Evolutionary conservation across 306 rosid genomes (phyloP).

Genomic region (Cyamopsis tetragonoloba): DNA sequence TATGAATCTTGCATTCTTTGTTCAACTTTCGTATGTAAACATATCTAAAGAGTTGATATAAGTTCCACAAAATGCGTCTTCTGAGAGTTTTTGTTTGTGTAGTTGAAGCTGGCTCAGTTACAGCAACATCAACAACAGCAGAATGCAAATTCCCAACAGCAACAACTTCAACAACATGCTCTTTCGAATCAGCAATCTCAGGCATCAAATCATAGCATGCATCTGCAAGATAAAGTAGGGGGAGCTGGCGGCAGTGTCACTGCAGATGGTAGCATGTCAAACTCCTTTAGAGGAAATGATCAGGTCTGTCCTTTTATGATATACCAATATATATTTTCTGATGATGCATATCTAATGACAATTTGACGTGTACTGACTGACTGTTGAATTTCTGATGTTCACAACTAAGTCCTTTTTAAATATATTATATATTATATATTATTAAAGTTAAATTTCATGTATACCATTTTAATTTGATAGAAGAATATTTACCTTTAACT

Average conservation of each 20-base stretch:
- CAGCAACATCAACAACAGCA: conserved; percentile 74
- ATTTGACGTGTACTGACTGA: background rate
- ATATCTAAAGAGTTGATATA: background rate
- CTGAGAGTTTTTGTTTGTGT: conserved; percentile 30
- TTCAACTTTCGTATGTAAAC: background rate
- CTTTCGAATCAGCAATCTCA: conserved; percentile 89
- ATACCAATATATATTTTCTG: background rate
- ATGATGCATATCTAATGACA: background rate
- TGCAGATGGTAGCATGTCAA: conserved; percentile 86
- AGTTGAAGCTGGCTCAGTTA: conserved; percentile 85
- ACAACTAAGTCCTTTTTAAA: background rate
- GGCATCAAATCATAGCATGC: conserved; percentile 70
- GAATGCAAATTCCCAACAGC: conserved; percentile 67
- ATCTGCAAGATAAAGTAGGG: conserved; percentile 82
- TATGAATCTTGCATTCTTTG: conserved; percentile 12
- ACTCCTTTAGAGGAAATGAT: conserved; percentile 92
- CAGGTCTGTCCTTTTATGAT: conserved; percentile 62
- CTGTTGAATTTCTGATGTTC: background rate
- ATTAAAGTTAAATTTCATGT: too few relatives aligned
- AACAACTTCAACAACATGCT: conserved; percentile 75
- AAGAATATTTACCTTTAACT: too few relatives aligned
- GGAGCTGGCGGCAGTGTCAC: conserved; percentile 68
- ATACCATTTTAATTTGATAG: too few relatives aligned
- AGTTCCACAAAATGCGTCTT: conserved; percentile 9
- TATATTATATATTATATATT: too few relatives aligned